Base-by-base conservation (phyloP, 2,329 filamentous ascomycete species). In the Harringtonia lauricola region DNA sequence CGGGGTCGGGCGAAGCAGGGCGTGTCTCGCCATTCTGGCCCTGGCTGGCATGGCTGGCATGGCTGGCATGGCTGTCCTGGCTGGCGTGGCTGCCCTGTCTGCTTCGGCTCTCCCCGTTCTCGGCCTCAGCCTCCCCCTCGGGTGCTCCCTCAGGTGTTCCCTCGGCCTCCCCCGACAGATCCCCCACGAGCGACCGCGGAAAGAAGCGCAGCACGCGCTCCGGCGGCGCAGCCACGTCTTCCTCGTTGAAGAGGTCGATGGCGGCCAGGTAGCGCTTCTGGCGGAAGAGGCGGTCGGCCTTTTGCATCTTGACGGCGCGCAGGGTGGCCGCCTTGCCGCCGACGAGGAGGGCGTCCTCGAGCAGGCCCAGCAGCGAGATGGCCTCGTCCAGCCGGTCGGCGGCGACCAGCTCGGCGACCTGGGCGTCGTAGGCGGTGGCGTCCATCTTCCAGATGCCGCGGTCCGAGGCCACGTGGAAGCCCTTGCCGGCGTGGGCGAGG, bases 381-480 rank as follows among this genome's bases (percentile, higher is more conserved):
- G 90, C 90, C 63, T 98, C 94, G 54, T 98, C 90, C 43, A 89
- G 86, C 47, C 78, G 75, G 10, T 74, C 78, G 47, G 74, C 76
- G 18, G 80, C 74, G 2, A 94, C 79, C 22, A 98, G 71, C 51
- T 92, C 79, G 47, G 88, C 77, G 19, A 96, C 79, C 58, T 98
- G 92, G 2, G 81, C 79, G 59, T 95, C 86, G 57, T 98, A 98
- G 51, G 89, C 84, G 31, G 89, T 79, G 4, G 90, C 85, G 50
- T 81, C 86, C 92, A 98, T 96, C 54, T 92, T 83, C 92, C 92
- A 98, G 31, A 98, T 85, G 29, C 76, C 83, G 36, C 92, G 75
- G 44, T 96, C 92, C 57, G 90, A 95, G 18, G 83, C 83, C 41
- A 96, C 88, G 47, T 96, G 75, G 54, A 98, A 98, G 0, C 89